Evolutionary conservation across 163 green algal genomes (phyloP).

Genomic region (Chlamydomonas reinhardtii): DNA sequence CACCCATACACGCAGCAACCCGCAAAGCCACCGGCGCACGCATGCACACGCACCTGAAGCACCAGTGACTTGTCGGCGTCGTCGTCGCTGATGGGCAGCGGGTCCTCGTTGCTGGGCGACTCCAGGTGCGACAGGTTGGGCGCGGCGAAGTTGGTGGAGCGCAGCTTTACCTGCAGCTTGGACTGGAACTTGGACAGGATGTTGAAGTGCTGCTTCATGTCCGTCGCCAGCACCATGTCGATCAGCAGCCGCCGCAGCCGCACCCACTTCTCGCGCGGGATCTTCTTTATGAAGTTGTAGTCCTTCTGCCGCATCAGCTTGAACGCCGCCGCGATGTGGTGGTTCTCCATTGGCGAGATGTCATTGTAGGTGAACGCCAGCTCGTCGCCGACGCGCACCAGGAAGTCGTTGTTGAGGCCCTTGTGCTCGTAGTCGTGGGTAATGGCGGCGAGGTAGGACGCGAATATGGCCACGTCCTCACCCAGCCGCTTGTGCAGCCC

Average conservation of each 20-base stretch:
- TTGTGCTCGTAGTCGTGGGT: constrained; percentile 60
- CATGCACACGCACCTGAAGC: constrained; percentile 58
- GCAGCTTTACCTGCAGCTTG: constrained; percentile 65
- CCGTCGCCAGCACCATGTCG: constrained; percentile 78
- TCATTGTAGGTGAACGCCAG: constrained; percentile 63
- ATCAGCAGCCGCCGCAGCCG: constrained; percentile 71
- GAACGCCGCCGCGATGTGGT: constrained; percentile 61
- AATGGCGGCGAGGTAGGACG: constrained; percentile 52
- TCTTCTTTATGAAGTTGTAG: constrained; percentile 57
- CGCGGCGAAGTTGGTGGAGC: constrained; percentile 41
- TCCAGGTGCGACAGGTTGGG: constrained; percentile 36
- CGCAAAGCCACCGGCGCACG: too few species aligned
- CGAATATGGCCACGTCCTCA: constrained; percentile 45
- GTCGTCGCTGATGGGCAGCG: constrained; percentile 53
- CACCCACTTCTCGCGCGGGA: constrained; percentile 56
- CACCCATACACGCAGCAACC: too few species aligned
- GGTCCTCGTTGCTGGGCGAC: constrained; percentile 12
- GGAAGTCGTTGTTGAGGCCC: constrained; percentile 52
- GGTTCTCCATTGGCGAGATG: constrained; percentile 66
- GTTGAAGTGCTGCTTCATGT: constrained; percentile 82
- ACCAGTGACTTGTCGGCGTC: constrained; percentile 60
- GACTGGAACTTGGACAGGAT: constrained; percentile 72
- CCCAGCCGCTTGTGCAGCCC: constrained; percentile 52
- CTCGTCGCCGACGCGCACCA: constrained; percentile 52
- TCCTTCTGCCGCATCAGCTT: constrained; percentile 55